phyloP scores from a whole-genome alignment of 2,329 filamentous ascomycete species.

The Fusarium cyanostomum region DNA sequence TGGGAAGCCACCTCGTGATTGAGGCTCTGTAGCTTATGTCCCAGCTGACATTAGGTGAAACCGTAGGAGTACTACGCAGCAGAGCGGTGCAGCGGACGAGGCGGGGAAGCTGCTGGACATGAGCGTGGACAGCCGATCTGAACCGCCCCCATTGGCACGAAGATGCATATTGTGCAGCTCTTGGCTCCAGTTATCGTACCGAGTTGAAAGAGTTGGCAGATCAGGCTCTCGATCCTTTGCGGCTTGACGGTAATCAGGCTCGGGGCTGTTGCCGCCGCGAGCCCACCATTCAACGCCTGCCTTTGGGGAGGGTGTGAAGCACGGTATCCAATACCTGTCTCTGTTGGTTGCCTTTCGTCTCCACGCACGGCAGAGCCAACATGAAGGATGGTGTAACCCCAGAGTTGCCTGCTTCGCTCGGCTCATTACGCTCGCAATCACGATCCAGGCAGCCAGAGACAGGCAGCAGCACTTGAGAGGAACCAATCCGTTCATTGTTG shows the following conservation, averaged over 20 bases:
- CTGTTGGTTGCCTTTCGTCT: too few relatives aligned
- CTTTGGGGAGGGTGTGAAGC: neutral
- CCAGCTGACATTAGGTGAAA: neutral
- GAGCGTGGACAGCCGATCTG: neutral
- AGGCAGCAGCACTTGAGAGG: neutral
- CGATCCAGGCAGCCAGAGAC: neutral
- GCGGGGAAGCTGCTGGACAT: neutral
- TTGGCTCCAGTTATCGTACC: neutral
- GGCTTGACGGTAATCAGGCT: too few relatives aligned
- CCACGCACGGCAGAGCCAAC: neutral
- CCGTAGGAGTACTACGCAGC: too few relatives aligned
- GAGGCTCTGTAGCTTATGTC: conserved; percentile 8
- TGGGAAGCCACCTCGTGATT: neutral
- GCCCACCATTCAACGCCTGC: neutral
- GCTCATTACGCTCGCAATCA: neutral
- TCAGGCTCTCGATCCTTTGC: neutral
- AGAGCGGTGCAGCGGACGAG: too few relatives aligned
- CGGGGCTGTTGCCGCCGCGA: neutral
- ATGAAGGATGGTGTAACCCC: conserved; percentile 3
- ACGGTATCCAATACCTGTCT: neutral
- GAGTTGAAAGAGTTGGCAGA: neutral
- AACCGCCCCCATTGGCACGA: neutral
- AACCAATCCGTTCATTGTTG: neutral
- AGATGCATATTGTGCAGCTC: neutral
- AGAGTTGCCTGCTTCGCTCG: neutral